These are phyloP conservation scores for Houttuynia cordata DNA, from an alignment of 164 flowering plant species.

Conservation along the genomic window DNA sequence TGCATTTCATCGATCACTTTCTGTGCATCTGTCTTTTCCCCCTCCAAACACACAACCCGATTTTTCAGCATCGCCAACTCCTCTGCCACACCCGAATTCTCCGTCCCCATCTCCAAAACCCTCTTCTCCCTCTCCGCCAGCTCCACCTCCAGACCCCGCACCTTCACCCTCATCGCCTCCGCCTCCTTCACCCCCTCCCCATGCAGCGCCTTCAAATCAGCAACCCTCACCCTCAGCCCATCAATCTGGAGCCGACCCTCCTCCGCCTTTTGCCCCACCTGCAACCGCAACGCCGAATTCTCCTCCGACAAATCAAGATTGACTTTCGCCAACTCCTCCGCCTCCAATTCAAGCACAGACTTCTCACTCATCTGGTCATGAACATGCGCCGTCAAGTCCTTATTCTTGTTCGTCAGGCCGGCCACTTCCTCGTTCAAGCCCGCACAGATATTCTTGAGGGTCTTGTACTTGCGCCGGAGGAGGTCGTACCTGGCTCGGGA, in stretches of 20 bases:
- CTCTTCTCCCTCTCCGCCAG: neutral
- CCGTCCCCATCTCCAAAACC: neutral
- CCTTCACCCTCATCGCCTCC: neutral
- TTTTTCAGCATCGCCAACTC: neutral
- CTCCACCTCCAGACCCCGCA: neutral
- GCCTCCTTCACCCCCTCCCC: neutral
- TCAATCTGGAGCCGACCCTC: neutral
- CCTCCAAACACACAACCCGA: neutral
- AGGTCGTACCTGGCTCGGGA: neutral
- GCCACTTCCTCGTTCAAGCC: neutral
- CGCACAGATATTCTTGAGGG: neutral
- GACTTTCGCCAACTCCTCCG: neutral
- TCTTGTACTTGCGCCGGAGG: neutral
- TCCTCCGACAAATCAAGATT: neutral
- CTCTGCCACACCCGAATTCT: neutral
- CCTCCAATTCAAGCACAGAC: neutral
- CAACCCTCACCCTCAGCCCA: neutral
- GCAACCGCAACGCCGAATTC: neutral
- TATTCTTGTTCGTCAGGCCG: neutral
- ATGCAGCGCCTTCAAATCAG: neutral
- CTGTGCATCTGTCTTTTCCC: neutral
- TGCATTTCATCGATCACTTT: neutral
- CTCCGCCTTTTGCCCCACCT: neutral
- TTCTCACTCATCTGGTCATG: neutral
- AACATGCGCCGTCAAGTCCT: neutral